These are phyloP conservation scores for Pouteria campechiana DNA, from an alignment of 179 eudicot species.

Conservation along the genomic window DNA sequence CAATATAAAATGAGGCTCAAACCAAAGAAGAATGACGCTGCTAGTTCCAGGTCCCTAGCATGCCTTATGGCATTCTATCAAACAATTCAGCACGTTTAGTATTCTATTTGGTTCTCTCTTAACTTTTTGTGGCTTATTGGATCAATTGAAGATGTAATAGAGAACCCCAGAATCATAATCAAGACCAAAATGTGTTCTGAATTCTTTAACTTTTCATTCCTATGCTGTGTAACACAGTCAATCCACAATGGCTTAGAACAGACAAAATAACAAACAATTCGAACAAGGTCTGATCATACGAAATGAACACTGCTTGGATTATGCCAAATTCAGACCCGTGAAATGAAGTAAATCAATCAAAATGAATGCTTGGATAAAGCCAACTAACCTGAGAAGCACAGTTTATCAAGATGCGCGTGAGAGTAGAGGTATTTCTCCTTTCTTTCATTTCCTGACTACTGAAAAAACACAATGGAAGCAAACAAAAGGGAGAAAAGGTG, in stretches of 20 bases:
- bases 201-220: too few species aligned
- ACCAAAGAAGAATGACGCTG: too few species aligned
- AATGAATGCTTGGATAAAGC: neutral
- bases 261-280: neutral
- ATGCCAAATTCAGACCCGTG: neutral
- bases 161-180: too few species aligned
- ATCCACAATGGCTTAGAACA: neutral
- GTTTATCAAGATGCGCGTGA: conserved; percentile 61
- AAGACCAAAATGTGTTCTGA: too few species aligned
- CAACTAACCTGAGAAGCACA: conserved; percentile 75
- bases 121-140: too few species aligned
- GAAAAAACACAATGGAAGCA: neutral
- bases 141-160: too few species aligned
- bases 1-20: too few species aligned
- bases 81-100: too few species aligned
- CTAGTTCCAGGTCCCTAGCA: too few species aligned
- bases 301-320: too few species aligned
- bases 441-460: conserved; percentile 64
- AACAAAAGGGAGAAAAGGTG: neutral
- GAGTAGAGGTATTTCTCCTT: conserved; percentile 45
- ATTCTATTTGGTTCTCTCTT: too few species aligned
- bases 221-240: neutral
- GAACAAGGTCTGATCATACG: neutral
- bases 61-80: too few species aligned
- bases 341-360: neutral